Evolutionary conservation across 2,329 filamentous ascomycete species (phyloP).

Genomic region (Leptographium lundbergii): DNA sequence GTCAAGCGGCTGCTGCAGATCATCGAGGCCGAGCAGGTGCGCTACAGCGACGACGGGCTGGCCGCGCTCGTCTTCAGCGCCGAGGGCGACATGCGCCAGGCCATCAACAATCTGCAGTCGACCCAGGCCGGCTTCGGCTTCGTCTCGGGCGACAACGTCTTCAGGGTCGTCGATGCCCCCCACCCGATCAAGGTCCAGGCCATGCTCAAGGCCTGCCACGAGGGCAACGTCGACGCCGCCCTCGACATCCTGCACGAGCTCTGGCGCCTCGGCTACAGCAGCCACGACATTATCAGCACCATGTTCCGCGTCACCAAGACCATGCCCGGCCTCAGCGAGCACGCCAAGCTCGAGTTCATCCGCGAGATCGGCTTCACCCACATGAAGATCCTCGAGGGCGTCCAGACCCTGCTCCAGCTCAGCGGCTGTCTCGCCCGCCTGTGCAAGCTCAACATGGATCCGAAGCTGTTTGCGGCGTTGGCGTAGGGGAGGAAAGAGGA

Average conservation of each 20-base stretch:
- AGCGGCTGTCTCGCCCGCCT: constrained; percentile 85
- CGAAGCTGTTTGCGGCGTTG: constrained; percentile 53
- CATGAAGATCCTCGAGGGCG: constrained; percentile 97
- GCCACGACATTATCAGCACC: constrained; percentile 95
- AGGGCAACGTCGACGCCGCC: constrained; percentile 79
- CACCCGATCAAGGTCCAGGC: constrained; percentile 98
- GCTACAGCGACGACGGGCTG: constrained; percentile 84
- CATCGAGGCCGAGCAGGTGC: constrained; percentile 79
- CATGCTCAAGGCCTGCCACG: constrained; percentile 95
- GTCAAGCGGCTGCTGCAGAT: constrained; percentile 87
- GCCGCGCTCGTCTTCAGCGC: constrained; percentile 95
- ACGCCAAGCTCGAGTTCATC: constrained; percentile 93
- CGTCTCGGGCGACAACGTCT: constrained; percentile 95
- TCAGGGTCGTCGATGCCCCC: constrained; percentile 91
- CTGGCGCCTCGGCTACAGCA: constrained; percentile 93
- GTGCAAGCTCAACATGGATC: constrained; percentile 94
- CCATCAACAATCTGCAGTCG: constrained; percentile 95
- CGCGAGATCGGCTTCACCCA: constrained; percentile 98
- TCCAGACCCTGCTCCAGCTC: constrained; percentile 87
- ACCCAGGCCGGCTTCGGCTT: constrained; percentile 90
- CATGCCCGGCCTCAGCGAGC: constrained; percentile 80
- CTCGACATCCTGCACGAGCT: constrained; percentile 79
- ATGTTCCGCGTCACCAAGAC: constrained; percentile 99
- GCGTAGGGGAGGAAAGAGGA: neutral
- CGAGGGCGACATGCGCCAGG: constrained; percentile 97